A percentile compares a stretch with the other conserved stretches of the same genome.
Evolutionary conservation across 257 asterid species (phyloP).

Genomic region (Parsonsia alboflavescens): DNA sequence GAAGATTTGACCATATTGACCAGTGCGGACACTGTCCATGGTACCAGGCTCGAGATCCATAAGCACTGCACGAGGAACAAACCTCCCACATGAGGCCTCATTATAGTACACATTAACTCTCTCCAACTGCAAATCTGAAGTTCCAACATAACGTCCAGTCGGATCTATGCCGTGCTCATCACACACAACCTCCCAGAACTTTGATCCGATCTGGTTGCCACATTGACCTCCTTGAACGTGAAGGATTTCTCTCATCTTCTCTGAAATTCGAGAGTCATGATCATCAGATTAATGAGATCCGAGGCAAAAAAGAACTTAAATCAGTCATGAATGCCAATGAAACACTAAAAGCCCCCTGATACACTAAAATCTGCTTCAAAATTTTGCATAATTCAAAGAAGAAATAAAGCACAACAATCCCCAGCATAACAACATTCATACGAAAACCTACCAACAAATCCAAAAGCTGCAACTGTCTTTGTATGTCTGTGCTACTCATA

Average conservation of each 20-base stretch:
- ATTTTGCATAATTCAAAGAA: not conserved
- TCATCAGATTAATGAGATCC: not conserved
- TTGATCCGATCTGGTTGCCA: constrained; percentile 89
- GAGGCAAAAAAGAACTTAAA: not conserved
- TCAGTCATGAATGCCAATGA: not conserved
- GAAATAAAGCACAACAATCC: not conserved
- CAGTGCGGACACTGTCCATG: constrained; percentile 89
- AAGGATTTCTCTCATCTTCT: constrained; percentile 85
- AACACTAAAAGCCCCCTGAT: not conserved
- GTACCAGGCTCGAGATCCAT: constrained; percentile 97
- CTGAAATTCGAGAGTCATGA: not conserved
- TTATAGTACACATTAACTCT: constrained; percentile 84
- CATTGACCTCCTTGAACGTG: constrained; percentile 89
- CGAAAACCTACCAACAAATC: not conserved
- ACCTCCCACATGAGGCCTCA: constrained; percentile 89
- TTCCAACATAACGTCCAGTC: constrained; percentile 73
- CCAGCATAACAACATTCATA: not conserved
- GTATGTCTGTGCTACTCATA: not conserved
- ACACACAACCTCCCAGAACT: constrained; percentile 91
- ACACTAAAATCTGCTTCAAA: not conserved
- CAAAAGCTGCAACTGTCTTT: not conserved
- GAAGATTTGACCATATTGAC: constrained; percentile 33
- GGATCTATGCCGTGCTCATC: constrained; percentile 90
- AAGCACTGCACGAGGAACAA: constrained; percentile 91
- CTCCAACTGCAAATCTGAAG: constrained; percentile 83